Conservation (phyloP, 2,329 filamentous ascomycete species). For the Colletotrichum spinosum region DNA sequence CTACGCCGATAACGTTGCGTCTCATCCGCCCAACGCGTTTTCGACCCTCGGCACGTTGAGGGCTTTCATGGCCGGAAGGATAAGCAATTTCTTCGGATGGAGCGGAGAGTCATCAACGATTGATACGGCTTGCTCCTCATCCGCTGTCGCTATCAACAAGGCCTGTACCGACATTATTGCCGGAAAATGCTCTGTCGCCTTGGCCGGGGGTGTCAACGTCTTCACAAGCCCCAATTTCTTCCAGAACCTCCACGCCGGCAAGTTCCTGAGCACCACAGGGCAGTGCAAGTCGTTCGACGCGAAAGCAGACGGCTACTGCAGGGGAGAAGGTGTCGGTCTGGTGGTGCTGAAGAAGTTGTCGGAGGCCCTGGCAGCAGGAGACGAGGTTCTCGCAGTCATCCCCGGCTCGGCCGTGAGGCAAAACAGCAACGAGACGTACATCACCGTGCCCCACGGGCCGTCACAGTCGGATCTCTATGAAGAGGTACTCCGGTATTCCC, state of each 20-base stretch:
- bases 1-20: constrained; percentile 39
- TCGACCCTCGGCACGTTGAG: constrained; percentile 45
- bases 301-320: constrained; percentile 59
- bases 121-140: constrained; percentile 54
- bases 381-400: constrained; percentile 57
- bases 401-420: constrained; percentile 49
- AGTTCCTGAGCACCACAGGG: constrained; percentile 46
- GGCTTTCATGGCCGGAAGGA: constrained; percentile 46
- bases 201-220: constrained; percentile 55
- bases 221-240: constrained; percentile 38
- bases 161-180: constrained; percentile 46
- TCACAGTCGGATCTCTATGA: constrained; percentile 53
- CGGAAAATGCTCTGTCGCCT: constrained; percentile 48
- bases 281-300: constrained; percentile 49
- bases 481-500: constrained; percentile 64
- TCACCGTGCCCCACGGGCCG: constrained; percentile 40
- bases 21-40: constrained; percentile 35
- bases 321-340: constrained; percentile 58
- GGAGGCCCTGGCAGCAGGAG: constrained; percentile 58
- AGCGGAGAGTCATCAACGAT: constrained; percentile 47
- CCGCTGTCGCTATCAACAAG: constrained; percentile 48
- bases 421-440: constrained; percentile 53
- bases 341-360: constrained; percentile 60
- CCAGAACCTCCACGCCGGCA: constrained; percentile 37
- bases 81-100: constrained; percentile 51